Base-by-base conservation (phyloP, 108 stramenopile species). In the Tribonema minus region DNA sequence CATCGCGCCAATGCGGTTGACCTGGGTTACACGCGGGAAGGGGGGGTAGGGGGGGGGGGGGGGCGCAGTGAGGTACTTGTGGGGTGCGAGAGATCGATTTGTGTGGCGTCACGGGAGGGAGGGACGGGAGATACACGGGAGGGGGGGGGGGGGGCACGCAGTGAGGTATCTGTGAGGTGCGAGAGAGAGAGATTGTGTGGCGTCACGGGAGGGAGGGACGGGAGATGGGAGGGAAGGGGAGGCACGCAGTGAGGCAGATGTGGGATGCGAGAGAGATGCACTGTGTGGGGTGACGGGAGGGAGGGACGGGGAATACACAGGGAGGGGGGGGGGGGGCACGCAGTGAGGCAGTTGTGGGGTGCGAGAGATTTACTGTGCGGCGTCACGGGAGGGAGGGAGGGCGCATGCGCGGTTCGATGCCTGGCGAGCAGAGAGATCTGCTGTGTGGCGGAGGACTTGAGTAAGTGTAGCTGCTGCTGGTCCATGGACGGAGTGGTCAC, bases 1-100 rank as follows among this genome's bases (percentile, higher is more conserved):
- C 67, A 78, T 78, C 33, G 77, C 77, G 5, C 77, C 77, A 3
- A 78, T 58, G 60, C 68, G 41, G 61, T 78, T 78, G 23, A 78
- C 77, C 77, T 77, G 39, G 3, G 23, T 54, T 4, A 0, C 30
- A 32, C 62, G 15, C 20, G 20, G 20, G 15, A 54, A 15, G 20
- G 46, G 30, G 31, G 1, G 15, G 31, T 32, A 2, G 30, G 12
- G 29, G 23, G 7, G 62, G 29, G 12, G 62, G 7, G 62, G 29
- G 23, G 29, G 29, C 23, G 15, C 26, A 31, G 62, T 27, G 62
- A 64, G 27, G 30, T 15, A 64, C 15, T 20, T 54, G 20, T 54
- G 9, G 46, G 15, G 9, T 54, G 9, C 20, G 46, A 9, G 20
- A 20, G 46, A 9, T 54, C 9, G 15, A 54, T 20, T 20, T 54